Percentiles rank a stretch among this genome's conserved stretches.
Conservation (phyloP, 78 protist species). For the Mastigamoeba balamuthi region DNA sequence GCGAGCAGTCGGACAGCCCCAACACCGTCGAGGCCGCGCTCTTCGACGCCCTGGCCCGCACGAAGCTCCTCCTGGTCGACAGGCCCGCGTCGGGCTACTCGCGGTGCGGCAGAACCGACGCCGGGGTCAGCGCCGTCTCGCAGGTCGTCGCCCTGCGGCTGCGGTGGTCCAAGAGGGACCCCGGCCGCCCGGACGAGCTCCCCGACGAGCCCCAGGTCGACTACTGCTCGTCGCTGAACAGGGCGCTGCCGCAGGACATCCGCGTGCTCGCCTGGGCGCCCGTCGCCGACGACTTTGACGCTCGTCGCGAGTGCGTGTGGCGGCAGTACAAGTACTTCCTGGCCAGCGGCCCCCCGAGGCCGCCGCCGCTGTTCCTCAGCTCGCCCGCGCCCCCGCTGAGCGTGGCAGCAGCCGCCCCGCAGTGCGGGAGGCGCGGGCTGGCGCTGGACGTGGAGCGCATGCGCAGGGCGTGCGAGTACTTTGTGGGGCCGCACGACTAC, state of each 20-base stretch:
- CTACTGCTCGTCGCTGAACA: conserved; percentile 26
- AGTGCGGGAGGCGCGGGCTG: too few relatives aligned
- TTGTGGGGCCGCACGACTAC: not conserved
- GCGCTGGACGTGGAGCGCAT: not conserved
- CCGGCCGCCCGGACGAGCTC: too few relatives aligned
- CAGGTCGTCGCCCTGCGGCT: too few relatives aligned
- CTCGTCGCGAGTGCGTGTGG: conserved; percentile 37
- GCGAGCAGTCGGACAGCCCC: not conserved
- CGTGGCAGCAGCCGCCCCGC: too few relatives aligned
- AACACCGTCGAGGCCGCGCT: conserved; percentile 10
- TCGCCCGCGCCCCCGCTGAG: not conserved
- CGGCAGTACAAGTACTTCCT: conserved; percentile 58
- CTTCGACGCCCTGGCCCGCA: conserved; percentile 6
- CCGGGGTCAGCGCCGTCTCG: conserved; percentile 48
- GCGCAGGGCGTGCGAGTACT: not conserved
- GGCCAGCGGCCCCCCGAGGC: not conserved
- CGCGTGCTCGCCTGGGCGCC: conserved; percentile 60
- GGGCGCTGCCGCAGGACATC: conserved; percentile 53
- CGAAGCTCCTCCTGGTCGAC: conserved; percentile 6
- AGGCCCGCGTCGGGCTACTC: not conserved
- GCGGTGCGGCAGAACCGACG: conserved; percentile 63
- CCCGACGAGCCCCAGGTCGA: conserved; percentile 27
- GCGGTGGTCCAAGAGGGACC: too few relatives aligned
- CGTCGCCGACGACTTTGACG: conserved; percentile 29
- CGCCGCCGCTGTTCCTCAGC: not conserved